These are phyloP conservation scores for Sugiyamaella floridensis DNA, from an alignment of 805 yeast species.

Conservation along the genomic window DNA sequence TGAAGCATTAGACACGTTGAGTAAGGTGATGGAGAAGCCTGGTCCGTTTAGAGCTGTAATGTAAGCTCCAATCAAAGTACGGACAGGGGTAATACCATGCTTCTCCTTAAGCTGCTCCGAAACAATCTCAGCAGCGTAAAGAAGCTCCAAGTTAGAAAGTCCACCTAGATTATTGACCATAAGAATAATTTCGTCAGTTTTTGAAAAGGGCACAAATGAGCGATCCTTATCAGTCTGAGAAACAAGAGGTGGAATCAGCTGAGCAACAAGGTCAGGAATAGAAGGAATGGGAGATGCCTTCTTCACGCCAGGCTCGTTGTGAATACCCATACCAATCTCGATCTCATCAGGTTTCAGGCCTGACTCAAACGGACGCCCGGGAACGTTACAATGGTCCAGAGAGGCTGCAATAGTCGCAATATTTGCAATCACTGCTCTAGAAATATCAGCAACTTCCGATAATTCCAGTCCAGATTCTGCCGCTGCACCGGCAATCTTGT, in stretches of 20 bases:
- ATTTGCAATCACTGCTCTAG: constrained; percentile 52
- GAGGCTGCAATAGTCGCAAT: constrained; percentile 86
- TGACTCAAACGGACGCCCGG: constrained; percentile 61
- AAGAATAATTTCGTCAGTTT: constrained; percentile 54
- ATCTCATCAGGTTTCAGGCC: constrained; percentile 54
- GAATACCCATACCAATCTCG: constrained; percentile 94
- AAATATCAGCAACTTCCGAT: constrained; percentile 49
- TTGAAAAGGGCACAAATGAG: constrained; percentile 63
- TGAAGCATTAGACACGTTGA: constrained; percentile 56
- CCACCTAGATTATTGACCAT: constrained; percentile 87
- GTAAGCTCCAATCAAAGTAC: constrained; percentile 68
- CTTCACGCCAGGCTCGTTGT: constrained; percentile 84
- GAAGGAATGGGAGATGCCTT: constrained; percentile 62
- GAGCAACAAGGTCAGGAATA: constrained; percentile 50
- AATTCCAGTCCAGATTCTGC: constrained; percentile 40
- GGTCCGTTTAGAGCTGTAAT: constrained; percentile 90
- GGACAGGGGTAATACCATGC: constrained; percentile 54
- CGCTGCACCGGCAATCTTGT: constrained; percentile 77
- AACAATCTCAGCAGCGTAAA: constrained; percentile 61
- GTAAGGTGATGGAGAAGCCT: constrained; percentile 78
- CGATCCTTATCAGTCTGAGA: constrained; percentile 66
- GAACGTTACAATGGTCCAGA: constrained; percentile 82
- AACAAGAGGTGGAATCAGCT: constrained; percentile 54
- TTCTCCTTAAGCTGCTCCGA: constrained; percentile 41
- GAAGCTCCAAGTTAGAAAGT: constrained; percentile 70